Percentiles rank a stretch among this genome's conserved stretches.
Evolutionary conservation across 129 eudicot genomes (phyloP).

Genomic region (Rutidosis leptorrhynchoides): DNA sequence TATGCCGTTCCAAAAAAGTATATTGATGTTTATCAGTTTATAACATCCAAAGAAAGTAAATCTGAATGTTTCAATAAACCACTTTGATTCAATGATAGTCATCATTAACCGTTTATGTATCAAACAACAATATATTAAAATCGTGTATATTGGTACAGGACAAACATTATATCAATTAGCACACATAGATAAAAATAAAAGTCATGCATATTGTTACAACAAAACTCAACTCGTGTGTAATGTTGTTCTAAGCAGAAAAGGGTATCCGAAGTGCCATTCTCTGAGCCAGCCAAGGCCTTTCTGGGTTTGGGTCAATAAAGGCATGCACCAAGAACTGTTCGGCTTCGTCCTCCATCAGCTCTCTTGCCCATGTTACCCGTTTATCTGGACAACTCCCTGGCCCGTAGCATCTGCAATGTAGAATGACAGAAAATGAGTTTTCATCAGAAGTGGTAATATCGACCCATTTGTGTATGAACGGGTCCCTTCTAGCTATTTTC

Average conservation of each 20-base stretch:
- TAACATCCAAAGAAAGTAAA: too few relatives aligned
- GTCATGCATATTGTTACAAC: neutral
- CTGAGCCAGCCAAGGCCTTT: conserved; percentile 74
- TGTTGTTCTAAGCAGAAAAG: conserved; percentile 47
- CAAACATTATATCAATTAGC: neutral
- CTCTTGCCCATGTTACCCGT: conserved; percentile 90
- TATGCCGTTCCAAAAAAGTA: too few relatives aligned
- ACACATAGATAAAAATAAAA: conserved; percentile 2
- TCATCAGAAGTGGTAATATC: neutral
- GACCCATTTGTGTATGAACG: neutral
- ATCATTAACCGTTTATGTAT: neutral
- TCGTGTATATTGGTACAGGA: neutral
- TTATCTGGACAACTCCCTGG: conserved; percentile 70
- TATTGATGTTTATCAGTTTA: too few relatives aligned
- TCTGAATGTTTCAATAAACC: neutral
- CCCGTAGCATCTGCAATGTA: conserved; percentile 67
- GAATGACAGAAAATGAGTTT: neutral
- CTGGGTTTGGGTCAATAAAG: conserved; percentile 75
- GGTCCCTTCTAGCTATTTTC: neutral
- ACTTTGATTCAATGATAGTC: neutral
- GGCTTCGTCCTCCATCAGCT: conserved; percentile 79
- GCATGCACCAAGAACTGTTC: conserved; percentile 61
- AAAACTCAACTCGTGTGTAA: neutral
- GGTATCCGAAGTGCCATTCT: conserved; percentile 82
- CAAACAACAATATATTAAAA: neutral